Evolutionary conservation across 2,329 filamentous ascomycete genomes (phyloP), one percentile per base, ranked within the genome.

Genomic region (Paraconiothyrium brasiliense): DNA sequence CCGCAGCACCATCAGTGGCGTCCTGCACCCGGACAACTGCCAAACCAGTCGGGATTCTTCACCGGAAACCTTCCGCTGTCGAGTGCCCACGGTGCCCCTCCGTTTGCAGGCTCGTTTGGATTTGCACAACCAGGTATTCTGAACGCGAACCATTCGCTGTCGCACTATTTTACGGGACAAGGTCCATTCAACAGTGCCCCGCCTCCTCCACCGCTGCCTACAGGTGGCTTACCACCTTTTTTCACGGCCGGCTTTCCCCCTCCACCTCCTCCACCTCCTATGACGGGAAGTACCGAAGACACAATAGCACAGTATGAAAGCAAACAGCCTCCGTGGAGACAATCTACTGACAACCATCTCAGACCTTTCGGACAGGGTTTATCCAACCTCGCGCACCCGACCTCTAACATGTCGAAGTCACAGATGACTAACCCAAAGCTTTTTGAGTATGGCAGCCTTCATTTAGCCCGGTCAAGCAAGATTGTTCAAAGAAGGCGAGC

Each of bases 401-500:
- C 37, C 22, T 10, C 37, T 7, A 34, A 32, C n/a, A 55, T 55
- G 52, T 8, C 24, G 7, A 39, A 20, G 24, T 14, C 52, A 14
- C 34, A 16, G 22, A 14, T 24, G 41, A 13, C 37, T 32, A 16
- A 24, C n/a, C 2, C 27, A 5, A 13, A 44, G 13, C 14, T 16
- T 9, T 14, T 34, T 14, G 30, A 35, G 52, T 55, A 55, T 22
- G 52, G 9, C 37, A 20, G 34, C 16, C 39, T 55, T 24, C 52
- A 55, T 22, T 34, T 14, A 13, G 22, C 30, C 16, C 50, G 50
- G 27, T 43, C 35, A 27, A 30, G 50, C 11, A 41, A 10, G 50
- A 30, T 43, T 20, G 20, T 20, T 10, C 5, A 37, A 13, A 55
- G 39, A 50, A 60, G 62, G 13, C 61, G 65, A 54, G 65, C 70